Conservation (phyloP, 345 rosid genomes). For the Eucalyptus erythrocorys region DNA sequence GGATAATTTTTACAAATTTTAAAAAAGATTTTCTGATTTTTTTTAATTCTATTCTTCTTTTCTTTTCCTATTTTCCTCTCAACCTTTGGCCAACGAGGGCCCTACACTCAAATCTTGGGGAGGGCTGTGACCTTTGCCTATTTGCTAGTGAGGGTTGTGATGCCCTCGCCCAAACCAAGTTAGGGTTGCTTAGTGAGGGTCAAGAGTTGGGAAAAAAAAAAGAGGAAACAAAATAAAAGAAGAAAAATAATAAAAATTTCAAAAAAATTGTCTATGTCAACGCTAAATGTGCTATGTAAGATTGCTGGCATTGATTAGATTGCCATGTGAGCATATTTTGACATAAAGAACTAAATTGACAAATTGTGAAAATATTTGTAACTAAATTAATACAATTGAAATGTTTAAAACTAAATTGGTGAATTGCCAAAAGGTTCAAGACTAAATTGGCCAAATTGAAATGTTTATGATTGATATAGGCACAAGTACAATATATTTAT, state of each 20-base stretch:
- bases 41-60: neutral
- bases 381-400: neutral
- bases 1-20: neutral
- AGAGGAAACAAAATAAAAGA: rapidly evolving
- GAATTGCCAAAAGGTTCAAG: neutral
- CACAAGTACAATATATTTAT: neutral
- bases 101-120: neutral
- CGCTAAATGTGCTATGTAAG: rapidly evolving
- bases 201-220: neutral
- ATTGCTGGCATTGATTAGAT: neutral
- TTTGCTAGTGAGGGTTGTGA: neutral
- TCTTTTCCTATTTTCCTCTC: neutral
- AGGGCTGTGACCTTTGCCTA: neutral
- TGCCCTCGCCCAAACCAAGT: neutral
- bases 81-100: neutral
- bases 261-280: rapidly evolving
- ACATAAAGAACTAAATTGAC: neutral
- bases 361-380: neutral
- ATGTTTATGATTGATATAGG: neutral
- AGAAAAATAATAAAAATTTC: too few relatives aligned
- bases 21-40: too few relatives aligned
- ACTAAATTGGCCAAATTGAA: too few relatives aligned
- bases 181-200: neutral
- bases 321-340: neutral
- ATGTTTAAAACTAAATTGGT: rapidly evolving